Percentiles rank a stretch among this genome's conserved stretches.
phyloP scores from a whole-genome alignment of 768 basidiomycete species.

The Pisolithus tinctorius region DNA sequence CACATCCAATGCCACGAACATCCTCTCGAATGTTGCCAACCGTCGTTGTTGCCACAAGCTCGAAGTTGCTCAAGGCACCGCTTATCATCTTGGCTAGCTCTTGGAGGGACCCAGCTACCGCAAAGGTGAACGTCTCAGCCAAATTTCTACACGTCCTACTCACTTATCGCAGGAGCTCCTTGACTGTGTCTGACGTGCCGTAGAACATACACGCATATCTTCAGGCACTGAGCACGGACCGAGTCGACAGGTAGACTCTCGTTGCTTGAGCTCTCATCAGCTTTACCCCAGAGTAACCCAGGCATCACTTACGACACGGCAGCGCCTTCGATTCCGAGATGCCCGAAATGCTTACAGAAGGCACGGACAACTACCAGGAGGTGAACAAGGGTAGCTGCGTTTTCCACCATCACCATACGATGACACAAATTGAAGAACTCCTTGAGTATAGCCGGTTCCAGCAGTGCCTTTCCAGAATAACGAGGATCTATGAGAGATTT shows the following conservation, averaged over 20 bases:
- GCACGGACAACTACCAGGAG: constrained; percentile 62
- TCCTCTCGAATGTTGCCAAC: constrained; percentile 59
- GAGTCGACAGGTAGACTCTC: constrained; percentile 29
- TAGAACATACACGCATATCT: constrained; percentile 77
- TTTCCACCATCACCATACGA: constrained; percentile 84
- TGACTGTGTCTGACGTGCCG: constrained; percentile 60
- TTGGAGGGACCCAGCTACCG: constrained; percentile 50
- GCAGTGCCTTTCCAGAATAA: constrained; percentile 74
- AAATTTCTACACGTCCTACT: constrained; percentile 2
- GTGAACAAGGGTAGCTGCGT: constrained; percentile 60
- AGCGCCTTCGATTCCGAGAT: constrained; percentile 19
- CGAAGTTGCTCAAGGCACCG: constrained; percentile 55
- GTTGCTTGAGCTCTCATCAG: constrained; percentile 10
- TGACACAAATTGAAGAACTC: constrained; percentile 87
- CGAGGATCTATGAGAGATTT: constrained; percentile 74
- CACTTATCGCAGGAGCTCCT: constrained; percentile 48
- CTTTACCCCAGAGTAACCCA: neutral
- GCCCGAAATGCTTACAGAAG: constrained; percentile 40
- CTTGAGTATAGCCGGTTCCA: constrained; percentile 79
- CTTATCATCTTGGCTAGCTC: constrained; percentile 55
- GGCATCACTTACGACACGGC: constrained; percentile 13
- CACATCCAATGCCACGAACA: constrained; percentile 68
- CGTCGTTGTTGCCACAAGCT: constrained; percentile 50
- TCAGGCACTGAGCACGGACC: constrained; percentile 59
- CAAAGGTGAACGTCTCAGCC: constrained; percentile 6